These are phyloP conservation scores for Pseudoturritis turrita DNA, from an alignment of 345 rosid genomes.

Conservation along the genomic window DNA sequence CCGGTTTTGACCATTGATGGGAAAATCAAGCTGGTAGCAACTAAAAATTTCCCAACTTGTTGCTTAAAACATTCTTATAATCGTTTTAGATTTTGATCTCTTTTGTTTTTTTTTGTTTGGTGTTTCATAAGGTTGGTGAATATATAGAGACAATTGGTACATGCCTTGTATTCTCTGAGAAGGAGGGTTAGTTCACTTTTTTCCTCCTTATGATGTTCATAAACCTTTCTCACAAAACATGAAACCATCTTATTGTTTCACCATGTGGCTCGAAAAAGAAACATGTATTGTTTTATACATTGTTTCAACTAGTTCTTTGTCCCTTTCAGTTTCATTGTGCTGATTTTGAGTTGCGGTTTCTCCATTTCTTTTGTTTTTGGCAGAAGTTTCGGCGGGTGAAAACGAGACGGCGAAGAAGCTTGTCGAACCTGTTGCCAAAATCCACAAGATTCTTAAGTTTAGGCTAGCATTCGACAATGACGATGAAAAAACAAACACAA, in stretches of 20 bases:
- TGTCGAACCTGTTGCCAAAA: constrained; percentile 46
- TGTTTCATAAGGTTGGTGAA: constrained; percentile 45
- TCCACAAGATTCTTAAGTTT: constrained; percentile 56
- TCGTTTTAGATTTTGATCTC: neutral
- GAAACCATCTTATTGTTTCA: neutral
- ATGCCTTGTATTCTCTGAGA: constrained; percentile 44
- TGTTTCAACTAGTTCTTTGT: neutral
- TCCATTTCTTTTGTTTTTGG: too few species aligned
- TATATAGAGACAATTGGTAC: constrained; percentile 64
- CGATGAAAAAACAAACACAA: constrained; percentile 22
- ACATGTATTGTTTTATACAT: neutral
- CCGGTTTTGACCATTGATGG: constrained; percentile 46
- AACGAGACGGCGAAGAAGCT: constrained; percentile 42
- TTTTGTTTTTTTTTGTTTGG: neutral
- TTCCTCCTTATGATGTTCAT: neutral
- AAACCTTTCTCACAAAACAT: neutral
- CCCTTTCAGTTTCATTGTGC: neutral
- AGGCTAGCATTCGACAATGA: constrained; percentile 38
- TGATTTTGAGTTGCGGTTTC: too few species aligned
- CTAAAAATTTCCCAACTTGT: neutral
- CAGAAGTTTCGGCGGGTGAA: constrained; percentile 36
- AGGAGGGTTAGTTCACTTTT: constrained; percentile 30
- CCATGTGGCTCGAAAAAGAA: neutral
- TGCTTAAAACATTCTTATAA: neutral
- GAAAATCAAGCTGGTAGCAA: constrained; percentile 45